phyloP scores from a whole-genome alignment of 768 basidiomycete species.

The Boletales sp. region DNA sequence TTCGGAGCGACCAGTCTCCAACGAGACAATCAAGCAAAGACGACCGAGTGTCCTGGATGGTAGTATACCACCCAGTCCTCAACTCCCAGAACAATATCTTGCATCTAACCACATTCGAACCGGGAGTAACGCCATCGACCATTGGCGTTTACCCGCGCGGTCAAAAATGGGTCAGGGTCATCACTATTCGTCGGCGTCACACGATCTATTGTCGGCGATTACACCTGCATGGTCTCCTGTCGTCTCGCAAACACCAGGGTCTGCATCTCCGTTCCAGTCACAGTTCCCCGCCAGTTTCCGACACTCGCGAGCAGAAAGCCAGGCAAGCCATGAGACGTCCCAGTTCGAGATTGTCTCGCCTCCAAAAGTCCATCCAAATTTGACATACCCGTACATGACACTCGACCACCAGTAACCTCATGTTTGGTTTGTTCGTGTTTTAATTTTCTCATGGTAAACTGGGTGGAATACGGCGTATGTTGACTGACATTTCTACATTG shows the following conservation, averaged over 20 bases:
- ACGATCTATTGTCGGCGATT: constrained; percentile 23
- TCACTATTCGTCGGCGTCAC: constrained; percentile 28
- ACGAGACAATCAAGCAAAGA: constrained; percentile 35
- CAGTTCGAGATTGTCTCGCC: constrained; percentile 65
- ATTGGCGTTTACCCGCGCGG: constrained; percentile 15
- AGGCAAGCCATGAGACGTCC: constrained; percentile 57
- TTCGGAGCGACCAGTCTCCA: constrained; percentile 36
- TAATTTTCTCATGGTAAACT: constrained; percentile 15
- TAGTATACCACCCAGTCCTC: constrained; percentile 59
- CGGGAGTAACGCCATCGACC: constrained; percentile 31
- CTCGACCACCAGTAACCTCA: constrained; percentile 40
- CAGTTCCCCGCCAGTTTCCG: constrained; percentile 21
- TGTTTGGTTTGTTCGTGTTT: constrained; percentile 13
- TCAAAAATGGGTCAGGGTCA: constrained; percentile 17
- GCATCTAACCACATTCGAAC: constrained; percentile 30
- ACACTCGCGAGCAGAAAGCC: constrained; percentile 31
- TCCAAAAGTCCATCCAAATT: constrained; percentile 40
- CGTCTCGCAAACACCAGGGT: constrained; percentile 14
- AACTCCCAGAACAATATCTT: constrained; percentile 51
- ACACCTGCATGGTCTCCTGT: constrained; percentile 10
- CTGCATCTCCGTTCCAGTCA: constrained; percentile 29
- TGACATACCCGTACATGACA: constrained; percentile 57
- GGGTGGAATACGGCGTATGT: constrained; percentile 1
- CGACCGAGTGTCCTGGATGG: constrained; percentile 47
- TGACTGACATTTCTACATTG: constrained; percentile 10